Evolutionary conservation across 1,139 yeast genomes (phyloP).

Genomic region (Taphrina deformans): DNA sequence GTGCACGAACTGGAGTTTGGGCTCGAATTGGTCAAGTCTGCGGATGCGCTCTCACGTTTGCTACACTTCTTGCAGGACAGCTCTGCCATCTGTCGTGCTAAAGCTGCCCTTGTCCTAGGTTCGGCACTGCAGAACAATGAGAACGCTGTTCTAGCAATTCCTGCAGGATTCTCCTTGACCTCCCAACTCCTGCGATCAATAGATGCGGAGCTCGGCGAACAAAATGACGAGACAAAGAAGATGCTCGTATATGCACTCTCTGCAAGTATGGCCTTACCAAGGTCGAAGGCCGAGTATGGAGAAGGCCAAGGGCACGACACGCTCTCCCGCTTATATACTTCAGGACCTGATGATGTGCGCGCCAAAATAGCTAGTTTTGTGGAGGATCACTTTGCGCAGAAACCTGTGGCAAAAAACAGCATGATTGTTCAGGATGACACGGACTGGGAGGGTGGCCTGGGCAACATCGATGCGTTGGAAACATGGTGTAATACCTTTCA

Average conservation of each 20-base stretch:
- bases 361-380: constrained; percentile 39
- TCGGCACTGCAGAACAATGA: constrained; percentile 66
- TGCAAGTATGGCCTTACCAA: constrained; percentile 43
- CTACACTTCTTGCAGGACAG: constrained; percentile 40
- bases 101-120: constrained; percentile 46
- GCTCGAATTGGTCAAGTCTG: constrained; percentile 43
- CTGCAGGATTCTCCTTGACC: constrained; percentile 34
- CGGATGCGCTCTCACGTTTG: constrained; percentile 36
- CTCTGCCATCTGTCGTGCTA: constrained; percentile 41
- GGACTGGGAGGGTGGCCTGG: background rate
- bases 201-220: constrained; percentile 31
- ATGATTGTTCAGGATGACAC: constrained; percentile 9
- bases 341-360: constrained; percentile 34
- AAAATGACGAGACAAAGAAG: constrained; percentile 39
- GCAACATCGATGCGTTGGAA: constrained; percentile 4
- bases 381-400: constrained; percentile 38
- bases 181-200: constrained; percentile 38
- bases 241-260: constrained; percentile 43
- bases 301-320: constrained; percentile 35
- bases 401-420: background rate
- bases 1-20: constrained; percentile 71
- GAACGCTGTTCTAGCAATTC: constrained; percentile 53
- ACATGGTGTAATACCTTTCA: constrained; percentile 25
- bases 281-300: constrained; percentile 35
- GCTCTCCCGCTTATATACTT: constrained; percentile 28